These are phyloP conservation scores for Ascochyta lentis DNA, from an alignment of 2,329 filamentous ascomycete species.

Conservation along the genomic window DNA sequence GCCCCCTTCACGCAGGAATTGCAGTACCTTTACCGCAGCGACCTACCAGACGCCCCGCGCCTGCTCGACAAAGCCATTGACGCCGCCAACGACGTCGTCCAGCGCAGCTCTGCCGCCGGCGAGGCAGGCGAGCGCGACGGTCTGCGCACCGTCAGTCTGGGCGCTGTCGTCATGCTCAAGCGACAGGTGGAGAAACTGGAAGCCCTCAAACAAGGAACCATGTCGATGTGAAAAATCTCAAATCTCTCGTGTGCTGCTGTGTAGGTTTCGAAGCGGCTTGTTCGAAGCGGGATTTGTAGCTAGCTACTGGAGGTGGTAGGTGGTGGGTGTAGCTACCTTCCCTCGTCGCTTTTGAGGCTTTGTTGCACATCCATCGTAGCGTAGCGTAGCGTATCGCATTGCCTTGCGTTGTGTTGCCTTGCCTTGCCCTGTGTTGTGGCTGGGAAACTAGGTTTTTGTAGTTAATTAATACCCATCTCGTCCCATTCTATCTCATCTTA, in stretches of 20 bases:
- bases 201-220: slow-evolving; percentile 16
- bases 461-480: background rate
- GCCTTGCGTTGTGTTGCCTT: too few species aligned
- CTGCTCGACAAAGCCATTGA: slow-evolving; percentile 55
- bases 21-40: slow-evolving; percentile 57
- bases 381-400: too few species aligned
- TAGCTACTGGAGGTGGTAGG: too few species aligned
- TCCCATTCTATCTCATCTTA: background rate
- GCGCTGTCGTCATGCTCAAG: slow-evolving; percentile 54
- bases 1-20: slow-evolving; percentile 60
- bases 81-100: slow-evolving; percentile 52
- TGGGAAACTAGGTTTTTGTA: too few species aligned
- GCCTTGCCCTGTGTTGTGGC: too few species aligned
- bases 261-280: too few species aligned
- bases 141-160: slow-evolving; percentile 55
- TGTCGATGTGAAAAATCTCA: too few species aligned
- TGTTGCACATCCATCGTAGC: too few species aligned
- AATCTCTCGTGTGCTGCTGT: too few species aligned
- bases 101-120: slow-evolving; percentile 42
- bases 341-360: too few species aligned
- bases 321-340: too few species aligned
- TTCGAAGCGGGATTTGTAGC: too few species aligned
- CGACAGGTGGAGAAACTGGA: slow-evolving; percentile 51
- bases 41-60: slow-evolving; percentile 43
- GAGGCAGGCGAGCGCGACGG: slow-evolving; percentile 50